Base-by-base conservation (phyloP, 1,139 yeast genomes). In the Oligophagozyma castellii region DNA sequence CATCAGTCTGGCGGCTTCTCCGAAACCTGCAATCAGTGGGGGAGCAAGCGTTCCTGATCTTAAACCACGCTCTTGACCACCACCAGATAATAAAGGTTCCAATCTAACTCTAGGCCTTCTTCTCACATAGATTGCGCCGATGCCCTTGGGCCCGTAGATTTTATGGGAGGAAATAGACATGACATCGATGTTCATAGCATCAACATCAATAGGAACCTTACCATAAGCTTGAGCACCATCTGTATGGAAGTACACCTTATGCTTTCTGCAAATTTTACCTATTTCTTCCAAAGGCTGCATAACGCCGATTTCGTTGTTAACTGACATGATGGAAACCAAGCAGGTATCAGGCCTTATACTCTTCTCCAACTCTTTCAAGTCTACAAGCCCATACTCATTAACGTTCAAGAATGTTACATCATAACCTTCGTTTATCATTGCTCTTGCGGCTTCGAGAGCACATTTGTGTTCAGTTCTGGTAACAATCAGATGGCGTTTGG, bases 211-310 rank as follows among this genome's bases (percentile, higher is more conserved):
- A 29, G 84, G 83, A 33, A 92, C 70, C 57, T 92, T 92, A 39
- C 99, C 99, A 51, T 73, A 81, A 3, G 95, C 98, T 59, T 89
- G 99, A 12, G 99, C 98, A 33, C 80, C 93, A 54, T 89, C 99
- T n/a, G 96, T 77, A 58, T 89, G 99, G 75, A 92, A 89, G 50
- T 84, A 89, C 23, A 89, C 76, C 62, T 92, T 89, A 52, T 81
- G 65, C 43, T 72, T 69, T 43, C 89, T 71, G 59, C 99, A 89
- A 36, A 89, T 66, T 36, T 65, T 59, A 29, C 99, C 99, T 46
- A 89, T 92, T 55, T 84, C 95, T 48, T 81, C 92, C 35, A 89
- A 63, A 4, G 96, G 98, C 60, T 89, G 99, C 48, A 86, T 73
- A 23, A 92, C 96, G 33, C 99, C 99, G 44, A 89, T 89, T 63